Evolutionary conservation across 1,284 basidiomycete species (phyloP), one percentile per base, ranked within the genome.

Genomic region (Naganishia sp.): DNA sequence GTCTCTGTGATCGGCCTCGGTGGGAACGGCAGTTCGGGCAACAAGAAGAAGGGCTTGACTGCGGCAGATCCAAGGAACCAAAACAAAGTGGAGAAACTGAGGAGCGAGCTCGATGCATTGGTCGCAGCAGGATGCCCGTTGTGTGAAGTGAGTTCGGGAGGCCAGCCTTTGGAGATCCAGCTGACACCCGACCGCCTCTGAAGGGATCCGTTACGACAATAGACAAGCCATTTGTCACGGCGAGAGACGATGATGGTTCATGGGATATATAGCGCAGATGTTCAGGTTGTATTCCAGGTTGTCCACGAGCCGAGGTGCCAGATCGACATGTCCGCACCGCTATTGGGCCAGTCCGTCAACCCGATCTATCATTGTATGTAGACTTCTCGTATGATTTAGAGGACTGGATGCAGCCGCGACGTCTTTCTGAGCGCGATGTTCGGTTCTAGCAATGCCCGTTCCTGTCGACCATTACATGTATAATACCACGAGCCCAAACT

Each of bases 81-180:
- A 68, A 84, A 61, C 28, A 83, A 73, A 83, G 84, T 77, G 6
- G 79, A 79, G 64, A 87, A 86, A 73, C 80, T 82, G 54, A 83
- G 90, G 70, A 82, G 83, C 56, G 92, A 95, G 81, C 77, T 97
- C 74, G 94, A 97, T 72, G 90, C 91, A 61, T 78, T 96, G 64
- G 82, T 98, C 49, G 89, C 92, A 11, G 87, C 88, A 70, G 89
- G 84, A 68, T 97, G 94, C 81, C 92, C 93, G 33, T 80, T 96
- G 68, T 97, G 94, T 77, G 93, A 96, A 77, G 88, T 63, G 39
- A 28, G 68, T 64, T 39, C 21, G 21, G 21, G 21, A 21, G 21
- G 21, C 21, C 21, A 21, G 21, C 21, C 21, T 21, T 21, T 21
- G 21, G 21, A 28, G 36, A 5, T 33, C 13, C 6, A 6, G 23